phyloP scores from a whole-genome alignment of 257 asterid genomes.

The Solanum virginianum region DNA sequence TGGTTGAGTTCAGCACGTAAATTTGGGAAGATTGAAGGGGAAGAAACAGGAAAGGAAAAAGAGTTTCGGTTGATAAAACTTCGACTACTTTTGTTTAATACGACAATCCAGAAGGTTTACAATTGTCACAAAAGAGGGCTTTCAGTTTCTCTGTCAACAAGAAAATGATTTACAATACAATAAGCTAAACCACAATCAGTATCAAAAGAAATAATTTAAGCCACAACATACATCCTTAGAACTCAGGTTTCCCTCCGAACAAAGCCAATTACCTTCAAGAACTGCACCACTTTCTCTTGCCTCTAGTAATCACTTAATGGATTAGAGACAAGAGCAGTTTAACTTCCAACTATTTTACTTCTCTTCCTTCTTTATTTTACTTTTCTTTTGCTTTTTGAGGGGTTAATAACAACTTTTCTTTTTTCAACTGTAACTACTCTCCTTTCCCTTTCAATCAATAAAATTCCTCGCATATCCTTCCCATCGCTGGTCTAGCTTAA shows the following conservation, averaged over 20 bases:
- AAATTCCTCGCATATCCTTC: neutral
- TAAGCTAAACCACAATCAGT: neutral
- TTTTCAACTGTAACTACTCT: neutral
- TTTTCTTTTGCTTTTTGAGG: neutral
- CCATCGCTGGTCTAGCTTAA: neutral
- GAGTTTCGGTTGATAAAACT: neutral
- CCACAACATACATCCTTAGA: neutral
- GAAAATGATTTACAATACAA: neutral
- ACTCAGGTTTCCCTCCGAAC: neutral
- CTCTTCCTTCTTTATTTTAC: neutral
- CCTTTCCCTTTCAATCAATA: neutral
- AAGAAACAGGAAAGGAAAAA: neutral
- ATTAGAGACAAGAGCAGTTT: neutral
- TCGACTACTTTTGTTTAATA: neutral
- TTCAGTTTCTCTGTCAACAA: slow-evolving; percentile 42
- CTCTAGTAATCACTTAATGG: neutral
- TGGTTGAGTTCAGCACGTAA: neutral
- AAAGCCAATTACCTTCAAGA: neutral
- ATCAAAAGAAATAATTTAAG: neutral
- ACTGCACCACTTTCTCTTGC: neutral
- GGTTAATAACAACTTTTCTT: neutral
- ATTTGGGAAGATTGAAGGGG: neutral
- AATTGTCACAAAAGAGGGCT: neutral
- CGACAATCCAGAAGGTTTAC: neutral
- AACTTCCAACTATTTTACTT: neutral